Evolutionary conservation across 1,284 basidiomycete species (phyloP).

Genomic region (Rhodotorula sp.): DNA sequence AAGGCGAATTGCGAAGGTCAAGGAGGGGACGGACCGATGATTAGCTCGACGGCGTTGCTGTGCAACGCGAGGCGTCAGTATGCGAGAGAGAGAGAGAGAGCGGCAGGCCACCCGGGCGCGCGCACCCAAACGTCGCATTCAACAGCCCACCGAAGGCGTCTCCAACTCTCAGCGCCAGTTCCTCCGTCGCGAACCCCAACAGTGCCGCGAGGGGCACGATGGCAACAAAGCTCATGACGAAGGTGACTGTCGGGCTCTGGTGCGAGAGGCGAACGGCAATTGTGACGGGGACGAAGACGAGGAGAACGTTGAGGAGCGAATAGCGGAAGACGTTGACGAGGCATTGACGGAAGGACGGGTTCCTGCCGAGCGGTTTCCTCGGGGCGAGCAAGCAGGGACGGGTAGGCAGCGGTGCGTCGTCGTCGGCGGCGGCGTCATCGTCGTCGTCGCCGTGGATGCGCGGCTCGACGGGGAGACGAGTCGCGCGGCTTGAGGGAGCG

Average conservation of each 20-base stretch:
- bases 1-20: background rate
- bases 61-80: background rate
- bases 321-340: constrained; percentile 52
- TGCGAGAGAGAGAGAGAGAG: background rate
- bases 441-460: background rate
- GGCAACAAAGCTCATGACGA: constrained; percentile 52
- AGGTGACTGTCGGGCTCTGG: constrained; percentile 61
- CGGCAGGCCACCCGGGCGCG: constrained; percentile 38
- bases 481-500: background rate
- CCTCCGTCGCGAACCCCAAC: constrained; percentile 46
- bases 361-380: constrained; percentile 27
- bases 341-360: constrained; percentile 43
- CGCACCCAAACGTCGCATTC: constrained; percentile 63
- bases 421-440: background rate
- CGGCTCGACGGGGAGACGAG: background rate
- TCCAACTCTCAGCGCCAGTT: constrained; percentile 43
- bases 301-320: constrained; percentile 55
- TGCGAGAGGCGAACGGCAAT: constrained; percentile 63
- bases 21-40: constrained; percentile 61
- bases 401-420: background rate
- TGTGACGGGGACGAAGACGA: constrained; percentile 59
- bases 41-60: constrained; percentile 62
- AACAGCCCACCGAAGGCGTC: constrained; percentile 39
- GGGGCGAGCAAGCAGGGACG: constrained; percentile 32
- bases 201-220: constrained; percentile 39